Conservation (phyloP, 495 filamentous ascomycete species). For the Pyrenula massariospora region DNA sequence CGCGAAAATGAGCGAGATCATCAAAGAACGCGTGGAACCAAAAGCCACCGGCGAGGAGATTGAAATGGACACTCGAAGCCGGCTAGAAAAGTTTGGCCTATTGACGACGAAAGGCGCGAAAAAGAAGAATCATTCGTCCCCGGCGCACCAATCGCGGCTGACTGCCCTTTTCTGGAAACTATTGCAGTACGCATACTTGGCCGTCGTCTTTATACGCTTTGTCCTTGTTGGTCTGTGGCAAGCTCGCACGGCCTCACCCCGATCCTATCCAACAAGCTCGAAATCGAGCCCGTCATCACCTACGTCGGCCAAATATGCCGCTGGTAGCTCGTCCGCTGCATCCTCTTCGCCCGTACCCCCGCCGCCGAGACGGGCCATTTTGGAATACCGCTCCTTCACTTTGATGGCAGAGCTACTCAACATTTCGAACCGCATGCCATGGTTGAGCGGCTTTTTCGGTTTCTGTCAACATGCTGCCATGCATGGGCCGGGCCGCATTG, state of each 20-base stretch:
- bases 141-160: slow-evolving; percentile 17
- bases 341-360: slow-evolving; percentile 40
- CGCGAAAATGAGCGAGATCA: slow-evolving; percentile 44
- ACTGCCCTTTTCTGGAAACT: slow-evolving; percentile 51
- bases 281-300: neutral
- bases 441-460: slow-evolving; percentile 60
- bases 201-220: slow-evolving; percentile 51
- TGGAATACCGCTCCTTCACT: slow-evolving; percentile 61
- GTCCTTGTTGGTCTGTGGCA: slow-evolving; percentile 35
- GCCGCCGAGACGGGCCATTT: slow-evolving; percentile 51
- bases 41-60: slow-evolving; percentile 13
- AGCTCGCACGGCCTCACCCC: slow-evolving; percentile 2
- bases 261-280: neutral
- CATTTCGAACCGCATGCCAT: slow-evolving; percentile 71
- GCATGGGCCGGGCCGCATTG: slow-evolving; percentile 60
- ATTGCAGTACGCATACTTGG: slow-evolving; percentile 58
- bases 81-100: slow-evolving; percentile 34
- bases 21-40: slow-evolving; percentile 13
- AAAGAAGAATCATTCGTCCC: slow-evolving; percentile 6
- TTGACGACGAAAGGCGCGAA: slow-evolving; percentile 22
- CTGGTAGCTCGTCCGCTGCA: slow-evolving; percentile 19
- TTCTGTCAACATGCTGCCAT: slow-evolving; percentile 62
- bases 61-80: slow-evolving; percentile 16
- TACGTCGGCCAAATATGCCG: neutral
- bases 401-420: slow-evolving; percentile 58